Base-by-base conservation (phyloP, 768 basidiomycete genomes). In the Panus rudis region DNA sequence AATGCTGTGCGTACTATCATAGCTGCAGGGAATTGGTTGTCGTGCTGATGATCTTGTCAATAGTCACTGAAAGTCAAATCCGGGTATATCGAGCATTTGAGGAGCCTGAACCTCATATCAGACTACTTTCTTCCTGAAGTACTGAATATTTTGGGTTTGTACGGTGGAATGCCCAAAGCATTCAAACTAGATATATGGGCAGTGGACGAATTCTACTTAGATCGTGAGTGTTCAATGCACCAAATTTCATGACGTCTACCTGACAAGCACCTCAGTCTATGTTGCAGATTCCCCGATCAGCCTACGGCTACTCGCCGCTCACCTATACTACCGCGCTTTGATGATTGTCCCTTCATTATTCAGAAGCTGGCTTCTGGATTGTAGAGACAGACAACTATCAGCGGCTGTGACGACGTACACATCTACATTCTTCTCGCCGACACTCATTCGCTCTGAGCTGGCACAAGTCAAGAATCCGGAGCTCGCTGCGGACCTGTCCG, bases 381-480 rank as follows among this genome's bases (percentile, higher is more conserved):
- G 86, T 64, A 92, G 89, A 52, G 92, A 97, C 60, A 84, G 87
- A 11, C 88, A 92, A 55, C 72, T 97, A 2, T 82, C 79, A n/a
- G 72, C 75, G 22, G 71, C 83, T 3, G 72, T 98, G 46, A 73
- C 81, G 4, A 67, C 74, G 24, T 92, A 88, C 61, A 94, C 92
- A 0, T 79, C 89, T 0, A 71, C 76, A 14, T 72, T 88, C 65
- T 90, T 96, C 67, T 94, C 93, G 1, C 91, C 93, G 0, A 78
- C 88, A 30, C 79, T 99, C 56, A 86, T 94, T 56, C 72, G 67
- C 12, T 71, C 85, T 5, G 93, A 97, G 56, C 71, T 98, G n/a
- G 72, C 78, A 4, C 79, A 78, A 31, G 73, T 93, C 41, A 78
- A 75, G 49, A 70, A 70, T 22, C 71, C 80, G 8, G 71, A 70